Evolutionary conservation across 108 stramenopile species (phyloP).

Genomic region (Craspedostauros australis): DNA sequence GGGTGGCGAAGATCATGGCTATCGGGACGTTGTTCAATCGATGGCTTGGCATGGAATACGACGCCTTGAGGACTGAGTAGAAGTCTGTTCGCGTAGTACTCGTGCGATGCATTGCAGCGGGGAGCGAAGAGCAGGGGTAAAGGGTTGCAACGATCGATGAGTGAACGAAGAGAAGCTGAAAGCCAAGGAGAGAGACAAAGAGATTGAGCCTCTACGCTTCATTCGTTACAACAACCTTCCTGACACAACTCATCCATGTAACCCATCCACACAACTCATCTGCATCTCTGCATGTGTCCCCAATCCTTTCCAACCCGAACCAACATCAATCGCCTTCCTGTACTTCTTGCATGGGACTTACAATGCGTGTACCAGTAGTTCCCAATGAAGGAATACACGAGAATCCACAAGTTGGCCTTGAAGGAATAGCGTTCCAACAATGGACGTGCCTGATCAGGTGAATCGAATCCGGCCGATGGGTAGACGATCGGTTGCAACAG

Average conservation of each 20-base stretch:
- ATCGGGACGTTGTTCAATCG: conserved; percentile 97
- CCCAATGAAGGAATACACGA: conserved; percentile 92
- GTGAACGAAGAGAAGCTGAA: background rate
- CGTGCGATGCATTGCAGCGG: conserved; percentile 46
- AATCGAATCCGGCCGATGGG: conserved; percentile 48
- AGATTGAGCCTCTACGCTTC: no score
- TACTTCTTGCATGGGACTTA: no score
- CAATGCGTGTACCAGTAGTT: conserved; percentile 95
- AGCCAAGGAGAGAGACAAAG: background rate
- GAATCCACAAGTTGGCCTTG: conserved; percentile 90
- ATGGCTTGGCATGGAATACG: conserved; percentile 91
- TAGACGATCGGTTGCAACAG: conserved; percentile 79
- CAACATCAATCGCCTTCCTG: no score
- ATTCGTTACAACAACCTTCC: no score
- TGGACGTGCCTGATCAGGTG: conserved; percentile 65
- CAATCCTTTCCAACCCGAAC: no score
- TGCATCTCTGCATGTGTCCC: no score
- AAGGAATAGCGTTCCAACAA: conserved; percentile 71
- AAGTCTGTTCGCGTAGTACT: conserved; percentile 50
- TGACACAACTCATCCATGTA: no score
- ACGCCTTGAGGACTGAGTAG: conserved; percentile 90
- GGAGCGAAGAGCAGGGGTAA: background rate
- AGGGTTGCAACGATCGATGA: no score
- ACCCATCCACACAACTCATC: no score
- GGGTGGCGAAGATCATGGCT: conserved; percentile 90